These are phyloP conservation scores for Chrysopogon serrulatus DNA, from an alignment of 176 grass and related monocot genomes.

Conservation along the genomic window DNA sequence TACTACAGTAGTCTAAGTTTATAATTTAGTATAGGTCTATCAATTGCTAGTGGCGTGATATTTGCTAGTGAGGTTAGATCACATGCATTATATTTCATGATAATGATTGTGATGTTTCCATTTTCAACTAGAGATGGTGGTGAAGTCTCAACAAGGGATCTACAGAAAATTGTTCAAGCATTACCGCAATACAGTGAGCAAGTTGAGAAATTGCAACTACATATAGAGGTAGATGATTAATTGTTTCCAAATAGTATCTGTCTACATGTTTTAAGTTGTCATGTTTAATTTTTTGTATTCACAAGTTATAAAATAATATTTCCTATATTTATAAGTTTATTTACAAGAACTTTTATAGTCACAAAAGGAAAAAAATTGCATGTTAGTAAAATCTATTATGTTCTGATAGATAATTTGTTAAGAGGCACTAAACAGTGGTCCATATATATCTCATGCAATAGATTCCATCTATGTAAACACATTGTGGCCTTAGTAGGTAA, in stretches of 20 bases:
- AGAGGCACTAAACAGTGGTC: neutral
- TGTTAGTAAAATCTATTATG: neutral
- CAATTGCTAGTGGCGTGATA: neutral
- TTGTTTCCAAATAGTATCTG: slow-evolving; percentile 16
- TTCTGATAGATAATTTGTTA: neutral
- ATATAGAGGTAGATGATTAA: slow-evolving; percentile 83
- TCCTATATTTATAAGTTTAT: neutral
- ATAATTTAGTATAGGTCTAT: slow-evolving; percentile 2
- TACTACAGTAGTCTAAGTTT: neutral
- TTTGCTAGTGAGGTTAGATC: slow-evolving; percentile 11
- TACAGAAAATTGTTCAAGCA: slow-evolving; percentile 94
- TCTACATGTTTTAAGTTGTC: neutral
- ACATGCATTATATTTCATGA: neutral
- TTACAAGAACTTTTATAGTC: neutral
- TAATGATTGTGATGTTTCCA: slow-evolving; percentile 17
- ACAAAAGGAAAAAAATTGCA: neutral
- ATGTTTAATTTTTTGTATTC: slow-evolving; percentile 7
- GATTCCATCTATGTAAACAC: neutral
- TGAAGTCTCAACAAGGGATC: slow-evolving; percentile 92
- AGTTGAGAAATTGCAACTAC: slow-evolving; percentile 84
- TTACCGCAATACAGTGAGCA: slow-evolving; percentile 95
- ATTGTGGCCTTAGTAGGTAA: neutral
- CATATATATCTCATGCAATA: neutral
- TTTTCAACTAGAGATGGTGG: slow-evolving; percentile 77
- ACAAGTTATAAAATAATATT: slow-evolving; percentile 1